phyloP scores from a whole-genome alignment of 1,284 basidiomycete species.

The Neonothopanus nambi region DNA sequence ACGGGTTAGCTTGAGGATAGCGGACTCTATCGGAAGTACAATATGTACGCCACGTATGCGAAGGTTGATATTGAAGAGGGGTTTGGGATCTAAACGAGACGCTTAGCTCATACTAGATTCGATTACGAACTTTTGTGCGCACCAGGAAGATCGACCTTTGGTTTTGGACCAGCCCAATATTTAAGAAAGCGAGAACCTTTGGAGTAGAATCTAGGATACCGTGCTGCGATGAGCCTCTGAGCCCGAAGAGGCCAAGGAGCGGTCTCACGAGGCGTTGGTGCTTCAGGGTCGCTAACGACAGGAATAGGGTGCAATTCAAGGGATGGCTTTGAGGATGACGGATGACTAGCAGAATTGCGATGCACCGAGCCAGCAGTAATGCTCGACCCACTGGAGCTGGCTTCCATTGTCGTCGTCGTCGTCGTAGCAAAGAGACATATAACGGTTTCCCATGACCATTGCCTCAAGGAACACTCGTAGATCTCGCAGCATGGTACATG shows the following conservation, averaged over 20 bases:
- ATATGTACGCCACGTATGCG: constrained; percentile 37
- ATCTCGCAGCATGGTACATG: not conserved
- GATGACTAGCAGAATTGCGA: constrained; percentile 2
- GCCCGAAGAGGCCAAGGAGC: constrained; percentile 11
- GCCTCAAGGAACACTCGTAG: no score
- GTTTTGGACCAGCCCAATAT: constrained; percentile 61
- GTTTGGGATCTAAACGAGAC: constrained; percentile 45
- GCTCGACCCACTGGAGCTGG: constrained; percentile 4
- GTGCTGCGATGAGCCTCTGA: constrained; percentile 10
- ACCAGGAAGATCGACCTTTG: constrained; percentile 60
- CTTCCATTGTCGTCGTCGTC: no score
- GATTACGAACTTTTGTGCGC: not conserved
- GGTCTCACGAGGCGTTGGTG: not conserved
- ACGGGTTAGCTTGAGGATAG: constrained; percentile 48
- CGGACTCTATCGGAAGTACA: constrained; percentile 53
- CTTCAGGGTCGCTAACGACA: constrained; percentile 10
- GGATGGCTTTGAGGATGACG: not conserved
- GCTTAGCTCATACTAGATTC: constrained; percentile 3
- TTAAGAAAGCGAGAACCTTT: constrained; percentile 10
- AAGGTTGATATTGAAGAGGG: constrained; percentile 53
- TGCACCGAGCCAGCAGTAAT: not conserved
- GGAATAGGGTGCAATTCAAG: not conserved
- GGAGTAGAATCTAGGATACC: constrained; percentile 14
- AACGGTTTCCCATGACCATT: no score
- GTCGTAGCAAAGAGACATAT: not conserved